Base-by-base conservation (phyloP, 2,329 filamentous ascomycete species). In the Fusarium sp. region DNA sequence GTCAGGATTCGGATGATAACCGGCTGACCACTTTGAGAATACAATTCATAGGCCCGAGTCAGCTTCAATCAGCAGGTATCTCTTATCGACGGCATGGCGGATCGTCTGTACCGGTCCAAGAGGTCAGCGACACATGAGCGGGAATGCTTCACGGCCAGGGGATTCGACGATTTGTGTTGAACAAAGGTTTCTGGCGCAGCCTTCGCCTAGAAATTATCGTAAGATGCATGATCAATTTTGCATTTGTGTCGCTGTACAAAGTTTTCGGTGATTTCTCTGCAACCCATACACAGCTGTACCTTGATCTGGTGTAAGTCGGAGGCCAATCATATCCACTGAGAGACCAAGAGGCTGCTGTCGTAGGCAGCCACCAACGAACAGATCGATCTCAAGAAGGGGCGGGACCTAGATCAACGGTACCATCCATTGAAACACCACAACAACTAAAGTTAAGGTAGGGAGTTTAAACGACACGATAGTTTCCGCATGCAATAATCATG, bases 331-430 rank as follows among this genome's bases (percentile, higher is more conserved):
- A 61, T 63, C 30, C 24, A 55, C 22, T 51, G 42, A 63, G 59
- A 75, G 55, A 62, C 58, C 32, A 38, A 32, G 63, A 51, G 51
- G 55, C 51, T 74, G 50, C 59, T 74, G 63, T 60, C 60, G 66
- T 51, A 51, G 68, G 32, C 71, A 74, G 63, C 72, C 72, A 75
- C 72, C 48, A 72, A 69, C 41, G 18, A 54, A 69, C 38, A 42
- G 71, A 69, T 75, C 56, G 67, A 74, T 74, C 68, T 58, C 30
- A 64, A 62, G 57, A 71, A 73, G 55, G 47, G 70, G 57, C 64
- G 70, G 71, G 66, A 55, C 53, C 53, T 68, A 69, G 67, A 71
- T 41, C 61, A 74, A 56, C 48, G 39, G 70, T 45, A 61, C 59
- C 53, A 53, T 64, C 45, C 38, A 69, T 60, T 47, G 59, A 48